These are phyloP conservation scores for Plenodomus tracheiphilus DNA, from an alignment of 2,329 filamentous ascomycete species.

Conservation along the genomic window DNA sequence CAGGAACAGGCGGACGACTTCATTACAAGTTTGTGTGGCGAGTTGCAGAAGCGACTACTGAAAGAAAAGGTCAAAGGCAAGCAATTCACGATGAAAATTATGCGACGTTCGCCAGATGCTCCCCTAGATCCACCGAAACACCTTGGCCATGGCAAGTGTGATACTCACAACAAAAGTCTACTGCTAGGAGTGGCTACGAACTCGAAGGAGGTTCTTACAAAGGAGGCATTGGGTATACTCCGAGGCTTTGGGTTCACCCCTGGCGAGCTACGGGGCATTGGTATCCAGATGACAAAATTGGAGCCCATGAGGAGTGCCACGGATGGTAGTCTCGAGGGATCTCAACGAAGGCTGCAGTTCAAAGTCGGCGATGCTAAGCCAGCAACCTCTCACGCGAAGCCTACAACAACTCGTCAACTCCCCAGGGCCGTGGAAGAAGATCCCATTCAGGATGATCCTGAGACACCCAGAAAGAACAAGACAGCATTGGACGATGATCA, in stretches of 20 bases:
- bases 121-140: constrained; percentile 92
- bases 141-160: constrained; percentile 92
- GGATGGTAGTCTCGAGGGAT: constrained; percentile 64
- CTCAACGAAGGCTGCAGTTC: constrained; percentile 79
- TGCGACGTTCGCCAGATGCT: constrained; percentile 83
- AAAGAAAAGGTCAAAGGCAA: constrained; percentile 85
- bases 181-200: constrained; percentile 84
- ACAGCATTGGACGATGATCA: constrained; percentile 29
- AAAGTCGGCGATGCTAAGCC: constrained; percentile 54
- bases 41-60: constrained; percentile 77
- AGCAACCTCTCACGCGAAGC: constrained; percentile 19
- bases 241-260: constrained; percentile 82
- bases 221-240: constrained; percentile 83
- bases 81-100: constrained; percentile 91
- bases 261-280: constrained; percentile 89
- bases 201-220: constrained; percentile 68
- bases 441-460: constrained; percentile 52
- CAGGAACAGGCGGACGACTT: constrained; percentile 95
- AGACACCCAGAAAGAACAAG: constrained; percentile 44
- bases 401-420: constrained; percentile 18
- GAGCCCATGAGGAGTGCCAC: constrained; percentile 70
- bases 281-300: constrained; percentile 90
- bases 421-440: constrained; percentile 35
- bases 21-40: constrained; percentile 78
- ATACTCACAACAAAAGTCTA: constrained; percentile 87